phyloP scores from a whole-genome alignment of 768 basidiomycete genomes.

The Russula lepida region DNA sequence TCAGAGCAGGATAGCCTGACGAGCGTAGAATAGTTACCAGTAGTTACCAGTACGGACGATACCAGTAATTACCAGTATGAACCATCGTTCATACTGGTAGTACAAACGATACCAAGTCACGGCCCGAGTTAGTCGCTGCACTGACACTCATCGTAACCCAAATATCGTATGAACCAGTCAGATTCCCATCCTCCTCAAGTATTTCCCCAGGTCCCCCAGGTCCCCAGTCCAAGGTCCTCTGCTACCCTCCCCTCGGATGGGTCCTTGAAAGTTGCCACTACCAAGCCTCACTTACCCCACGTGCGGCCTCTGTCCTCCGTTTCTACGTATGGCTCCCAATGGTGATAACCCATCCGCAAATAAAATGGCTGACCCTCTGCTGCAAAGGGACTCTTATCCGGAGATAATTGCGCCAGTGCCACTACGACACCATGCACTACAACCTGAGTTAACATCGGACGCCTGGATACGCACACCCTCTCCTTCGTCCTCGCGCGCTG shows the following conservation, averaged over 20 bases:
- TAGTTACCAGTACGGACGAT: too few relatives aligned
- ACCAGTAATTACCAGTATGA: neutral
- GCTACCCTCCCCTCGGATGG: slow-evolving; percentile 5
- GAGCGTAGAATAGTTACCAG: slow-evolving; percentile 17
- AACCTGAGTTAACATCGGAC: neutral
- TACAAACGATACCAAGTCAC: too few relatives aligned
- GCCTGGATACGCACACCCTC: slow-evolving; percentile 17
- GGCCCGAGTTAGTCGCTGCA: neutral
- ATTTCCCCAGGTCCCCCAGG: neutral
- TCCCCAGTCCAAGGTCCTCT: neutral
- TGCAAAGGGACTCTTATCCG: slow-evolving; percentile 1
- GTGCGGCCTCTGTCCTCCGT: neutral
- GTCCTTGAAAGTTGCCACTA: neutral
- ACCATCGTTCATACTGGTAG: too few relatives aligned
- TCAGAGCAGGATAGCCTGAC: slow-evolving; percentile 20
- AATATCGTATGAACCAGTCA: slow-evolving; percentile 7
- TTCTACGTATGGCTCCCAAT: slow-evolving; percentile 2
- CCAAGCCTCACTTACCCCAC: slow-evolving; percentile 5
- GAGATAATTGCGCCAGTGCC: slow-evolving; percentile 14
- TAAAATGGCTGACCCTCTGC: neutral
- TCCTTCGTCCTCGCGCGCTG: slow-evolving; percentile 2
- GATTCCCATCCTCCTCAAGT: neutral
- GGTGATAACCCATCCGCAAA: neutral
- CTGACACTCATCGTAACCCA: neutral
- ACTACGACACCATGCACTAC: slow-evolving; percentile 9